phyloP scores from a whole-genome alignment of 2,329 filamentous ascomycete species.

The Alternaria brassicae region DNA sequence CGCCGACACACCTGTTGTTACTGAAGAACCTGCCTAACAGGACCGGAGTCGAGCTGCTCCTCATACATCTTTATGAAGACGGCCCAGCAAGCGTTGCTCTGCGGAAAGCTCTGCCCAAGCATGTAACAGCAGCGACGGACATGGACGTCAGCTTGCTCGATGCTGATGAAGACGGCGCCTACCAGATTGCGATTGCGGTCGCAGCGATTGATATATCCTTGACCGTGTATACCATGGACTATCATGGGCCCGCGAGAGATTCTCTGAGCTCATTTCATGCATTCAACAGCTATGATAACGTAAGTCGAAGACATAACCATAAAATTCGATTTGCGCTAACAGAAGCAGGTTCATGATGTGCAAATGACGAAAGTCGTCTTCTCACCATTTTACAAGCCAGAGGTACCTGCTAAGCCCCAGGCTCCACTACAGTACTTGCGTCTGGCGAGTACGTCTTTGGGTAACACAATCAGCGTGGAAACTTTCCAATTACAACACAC shows the following conservation, averaged over 20 bases:
- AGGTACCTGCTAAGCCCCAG: conserved; percentile 29
- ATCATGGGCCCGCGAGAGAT: conserved; percentile 58
- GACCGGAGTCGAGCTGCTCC: conserved; percentile 62
- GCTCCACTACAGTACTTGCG: conserved; percentile 68
- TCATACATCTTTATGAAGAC: conserved; percentile 67
- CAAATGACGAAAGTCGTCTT: conserved; percentile 64
- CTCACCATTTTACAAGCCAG: conserved; percentile 54
- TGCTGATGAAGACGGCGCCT: conserved; percentile 64
- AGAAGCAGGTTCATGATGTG: conserved; percentile 54
- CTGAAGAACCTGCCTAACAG: conserved; percentile 64
- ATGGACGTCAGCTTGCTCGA: conserved; percentile 77
- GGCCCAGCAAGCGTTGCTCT: conserved; percentile 58
- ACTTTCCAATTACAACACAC: conserved; percentile 70
- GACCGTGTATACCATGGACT: conserved; percentile 78
- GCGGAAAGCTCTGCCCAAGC: conserved; percentile 67
- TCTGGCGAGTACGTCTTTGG: conserved; percentile 81
- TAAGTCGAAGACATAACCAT: conserved; percentile 42
- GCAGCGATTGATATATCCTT: conserved; percentile 82
- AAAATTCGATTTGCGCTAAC: conserved; percentile 10
- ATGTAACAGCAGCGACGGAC: conserved; percentile 76
- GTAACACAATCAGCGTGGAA: conserved; percentile 80
- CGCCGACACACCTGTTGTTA: conserved; percentile 60
- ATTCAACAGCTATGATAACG: conserved; percentile 61
- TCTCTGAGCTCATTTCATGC: conserved; percentile 57
- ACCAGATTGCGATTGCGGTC: conserved; percentile 81